Evolutionary conservation across 768 basidiomycete genomes (phyloP).

Genomic region (Polyporus arcularius): DNA sequence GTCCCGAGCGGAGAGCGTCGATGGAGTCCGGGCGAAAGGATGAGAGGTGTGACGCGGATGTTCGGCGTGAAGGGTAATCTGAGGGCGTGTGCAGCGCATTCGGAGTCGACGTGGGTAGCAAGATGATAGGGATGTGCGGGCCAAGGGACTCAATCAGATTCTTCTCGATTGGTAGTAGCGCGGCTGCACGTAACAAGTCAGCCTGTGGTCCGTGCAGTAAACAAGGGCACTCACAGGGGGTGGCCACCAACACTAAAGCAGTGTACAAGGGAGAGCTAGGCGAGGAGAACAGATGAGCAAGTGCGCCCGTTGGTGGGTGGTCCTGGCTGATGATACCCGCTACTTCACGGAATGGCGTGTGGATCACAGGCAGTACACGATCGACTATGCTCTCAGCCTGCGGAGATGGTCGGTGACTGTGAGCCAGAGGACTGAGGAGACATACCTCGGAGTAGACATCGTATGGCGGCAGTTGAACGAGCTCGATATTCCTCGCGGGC

Average conservation of each 20-base stretch:
- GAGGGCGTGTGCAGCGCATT: background rate
- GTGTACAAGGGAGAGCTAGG: conserved; percentile 61
- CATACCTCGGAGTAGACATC: conserved; percentile 48
- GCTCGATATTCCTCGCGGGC: conserved; percentile 64
- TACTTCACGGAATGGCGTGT: conserved; percentile 56
- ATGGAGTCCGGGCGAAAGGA: conserved; percentile 56
- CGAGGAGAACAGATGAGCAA: conserved; percentile 59
- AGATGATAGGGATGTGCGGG: conserved; percentile 57
- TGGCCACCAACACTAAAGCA: conserved; percentile 55
- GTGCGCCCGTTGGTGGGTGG: conserved; percentile 49
- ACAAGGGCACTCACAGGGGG: conserved; percentile 41
- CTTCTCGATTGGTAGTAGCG: conserved; percentile 39
- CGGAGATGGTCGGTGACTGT: background rate
- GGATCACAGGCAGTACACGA: conserved; percentile 46
- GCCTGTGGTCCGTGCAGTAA: background rate
- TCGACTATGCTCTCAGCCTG: conserved; percentile 24
- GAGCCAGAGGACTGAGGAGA: conserved; percentile 14
- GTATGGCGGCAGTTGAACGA: conserved; percentile 52
- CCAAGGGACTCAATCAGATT: conserved; percentile 50
- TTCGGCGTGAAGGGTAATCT: conserved; percentile 11
- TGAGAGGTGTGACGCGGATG: conserved; percentile 33
- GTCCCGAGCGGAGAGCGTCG: conserved; percentile 53
- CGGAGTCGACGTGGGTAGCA: conserved; percentile 39
- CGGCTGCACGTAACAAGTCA: conserved; percentile 16
- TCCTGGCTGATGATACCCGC: conserved; percentile 55